phyloP scores from a whole-genome alignment of 768 basidiomycete species.

The Suillus hirtellus region DNA sequence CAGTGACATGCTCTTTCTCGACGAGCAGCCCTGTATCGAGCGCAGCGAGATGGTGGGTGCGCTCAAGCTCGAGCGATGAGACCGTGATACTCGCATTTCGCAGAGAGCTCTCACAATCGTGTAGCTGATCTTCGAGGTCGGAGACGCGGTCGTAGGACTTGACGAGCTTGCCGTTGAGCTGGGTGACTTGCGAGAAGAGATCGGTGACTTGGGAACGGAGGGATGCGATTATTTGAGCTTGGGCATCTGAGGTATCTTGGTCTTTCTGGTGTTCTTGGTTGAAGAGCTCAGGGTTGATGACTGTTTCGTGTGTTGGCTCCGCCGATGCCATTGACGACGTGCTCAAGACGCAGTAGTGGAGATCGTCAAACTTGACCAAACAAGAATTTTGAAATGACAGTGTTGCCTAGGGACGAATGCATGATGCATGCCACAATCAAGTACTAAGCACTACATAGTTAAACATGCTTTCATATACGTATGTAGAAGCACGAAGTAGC shows the following conservation, averaged over 20 bases:
- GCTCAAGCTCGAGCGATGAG: conserved; percentile 80
- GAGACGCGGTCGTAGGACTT: conserved; percentile 89
- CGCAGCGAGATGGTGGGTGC: conserved; percentile 83
- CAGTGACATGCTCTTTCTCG: conserved; percentile 85
- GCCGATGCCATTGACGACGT: conserved; percentile 5
- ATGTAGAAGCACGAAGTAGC: neutral
- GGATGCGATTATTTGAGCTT: conserved; percentile 79
- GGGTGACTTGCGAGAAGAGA: conserved; percentile 84
- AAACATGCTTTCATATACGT: neutral
- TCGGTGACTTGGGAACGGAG: conserved; percentile 82
- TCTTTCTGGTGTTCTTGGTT: conserved; percentile 22
- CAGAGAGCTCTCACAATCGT: conserved; percentile 60
- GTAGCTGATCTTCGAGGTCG: conserved; percentile 87
- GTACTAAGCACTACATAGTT: neutral
- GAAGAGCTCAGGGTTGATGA: conserved; percentile 16
- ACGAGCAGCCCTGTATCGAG: conserved; percentile 91
- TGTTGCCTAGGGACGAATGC: neutral
- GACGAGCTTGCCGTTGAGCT: conserved; percentile 92
- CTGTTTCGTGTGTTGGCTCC: conserved; percentile 1
- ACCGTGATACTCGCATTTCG: conserved; percentile 65
- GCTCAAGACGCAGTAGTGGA: neutral
- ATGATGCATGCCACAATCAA: neutral
- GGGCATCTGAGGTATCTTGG: conserved; percentile 56
- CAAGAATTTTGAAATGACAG: neutral
- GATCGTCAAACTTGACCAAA: conserved; percentile 6